Base-by-base conservation (phyloP, 805 yeast species). In the Sugiyamaella lignohabitans region DNA sequence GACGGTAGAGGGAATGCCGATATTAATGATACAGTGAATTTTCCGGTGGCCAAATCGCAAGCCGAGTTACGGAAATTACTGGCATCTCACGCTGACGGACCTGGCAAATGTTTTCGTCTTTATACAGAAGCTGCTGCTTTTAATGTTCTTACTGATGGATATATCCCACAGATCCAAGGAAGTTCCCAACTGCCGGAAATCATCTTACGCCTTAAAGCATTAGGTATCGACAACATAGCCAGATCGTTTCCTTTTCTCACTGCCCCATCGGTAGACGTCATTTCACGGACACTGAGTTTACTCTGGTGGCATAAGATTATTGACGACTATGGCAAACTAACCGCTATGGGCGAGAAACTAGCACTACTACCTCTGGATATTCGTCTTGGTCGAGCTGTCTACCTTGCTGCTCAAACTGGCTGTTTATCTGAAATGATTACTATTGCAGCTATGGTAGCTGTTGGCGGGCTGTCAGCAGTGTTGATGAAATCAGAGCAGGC, bases 391-490 rank as follows among this genome's bases (percentile, higher is more conserved):
- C 82, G 83, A 55, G 59, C 84, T 3, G 66, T 87, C 2, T 60
- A 85, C 11, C 61, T 74, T 2, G 71, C 94, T 0, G 62, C 79
- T 1, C 6, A 23, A n/a, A 14, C 39, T 16, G 71, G 69, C 1
- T 87, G 96, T 55, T 73, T 84, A 1, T 71, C 73, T 19, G 95
- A 87, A 54, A 70, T 84, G 52, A 50, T 82, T 14, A 76, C 75
- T 1, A 82, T 87, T 30, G 93, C 85, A 6, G 75, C 95, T 1
- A 82, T 85, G 87, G 67, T 85, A 18, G 79, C 91, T 0, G 87
- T 84, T 2, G 93, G 93, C 14, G 59, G 59, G 16, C 32, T 52
- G 0, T 78, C 79, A 42, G 72, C 72, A 16, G 85, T 81, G 51
- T 20, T 45, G 30, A 29, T 40, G 18, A 29, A 36, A 22, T 18